Evolutionary conservation across 2,329 filamentous ascomycete species (phyloP), one percentile per base, ranked within the genome.

Genomic region (Xylariomycetidae sp.): DNA sequence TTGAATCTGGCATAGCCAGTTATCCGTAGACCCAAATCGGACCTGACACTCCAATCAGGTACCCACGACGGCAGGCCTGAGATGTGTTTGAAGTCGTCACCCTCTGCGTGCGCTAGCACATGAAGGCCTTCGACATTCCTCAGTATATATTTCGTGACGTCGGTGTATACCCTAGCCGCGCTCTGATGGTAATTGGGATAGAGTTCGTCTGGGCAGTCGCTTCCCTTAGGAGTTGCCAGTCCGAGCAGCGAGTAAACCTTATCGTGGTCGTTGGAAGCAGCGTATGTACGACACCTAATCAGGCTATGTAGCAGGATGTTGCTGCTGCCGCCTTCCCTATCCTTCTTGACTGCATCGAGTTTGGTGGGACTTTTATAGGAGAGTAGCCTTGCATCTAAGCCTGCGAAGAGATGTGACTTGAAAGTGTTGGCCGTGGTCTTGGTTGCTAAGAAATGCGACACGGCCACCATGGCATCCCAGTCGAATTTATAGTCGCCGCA

Each of bases 321-420:
- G 1, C 24, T 22, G 10, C 26, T 30, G 10, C 26, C 20, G 1
- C 4, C 15, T 4, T 12, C 8, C 7, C 32, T 26, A 12, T 41
- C 34, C 14, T 18, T 35, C 25, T 42, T 43, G 2, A 47, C 27
- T 9, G 38, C 42, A 3, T 23, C 35, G 6, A 47, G 19, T 19
- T 46, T 47, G 3, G 42, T 19, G 10, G 44, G 44, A 7, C 42
- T 46, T 31, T 47, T 47, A 12, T 46, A 46, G 3, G 43, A 42
- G n/a, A 39, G 37, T 15, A 18, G 32, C 10, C 9, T 33, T 3
- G 9, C n/a, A n/a, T 29, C 31, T 4, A 31, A 10, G 17, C 32
- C 14, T 6, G 31, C 27, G 17, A 37, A 41, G 4, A 37, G 15
- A n/a, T 31, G 35, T 29, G 25, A 10, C 27, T 31, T 32, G 17